These are phyloP conservation scores for Carex scoparia DNA, from an alignment of 176 grass and related monocot species.

Conservation along the genomic window DNA sequence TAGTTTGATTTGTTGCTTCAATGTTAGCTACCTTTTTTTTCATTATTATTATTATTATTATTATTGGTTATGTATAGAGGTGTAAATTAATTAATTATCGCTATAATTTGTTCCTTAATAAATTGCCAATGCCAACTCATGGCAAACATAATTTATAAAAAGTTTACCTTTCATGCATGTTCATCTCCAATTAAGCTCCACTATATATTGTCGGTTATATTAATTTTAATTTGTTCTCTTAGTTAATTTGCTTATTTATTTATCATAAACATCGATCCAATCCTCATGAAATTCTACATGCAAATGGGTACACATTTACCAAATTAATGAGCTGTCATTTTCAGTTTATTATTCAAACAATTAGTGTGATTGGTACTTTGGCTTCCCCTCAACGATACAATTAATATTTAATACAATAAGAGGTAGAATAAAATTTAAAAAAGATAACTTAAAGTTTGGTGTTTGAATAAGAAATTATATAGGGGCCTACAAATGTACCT, in stretches of 20 bases:
- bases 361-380: not conserved
- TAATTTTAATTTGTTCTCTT: not conserved
- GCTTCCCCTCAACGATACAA: not conserved
- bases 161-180: slow-evolving; percentile 8
- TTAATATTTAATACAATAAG: not conserved
- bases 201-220: not conserved
- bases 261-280: not conserved
- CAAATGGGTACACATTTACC: not conserved
- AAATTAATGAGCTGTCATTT: not conserved
- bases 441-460: slow-evolving; percentile 1
- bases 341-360: not conserved
- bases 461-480: slow-evolving; percentile 7
- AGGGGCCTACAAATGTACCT: slow-evolving; percentile 2
- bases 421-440: not conserved
- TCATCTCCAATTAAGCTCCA: not conserved
- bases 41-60: not conserved
- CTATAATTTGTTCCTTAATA: slow-evolving; percentile 27
- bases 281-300: not conserved
- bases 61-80: slow-evolving; percentile 1
- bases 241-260: not conserved
- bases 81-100: slow-evolving; percentile 27
- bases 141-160: slow-evolving; percentile 4
- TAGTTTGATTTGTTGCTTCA: slow-evolving; percentile 4
- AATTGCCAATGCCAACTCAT: not conserved
- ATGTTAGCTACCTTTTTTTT: not conserved